These are phyloP conservation scores for Phytomonas francai DNA, from an alignment of 208 protist species.

Conservation along the genomic window DNA sequence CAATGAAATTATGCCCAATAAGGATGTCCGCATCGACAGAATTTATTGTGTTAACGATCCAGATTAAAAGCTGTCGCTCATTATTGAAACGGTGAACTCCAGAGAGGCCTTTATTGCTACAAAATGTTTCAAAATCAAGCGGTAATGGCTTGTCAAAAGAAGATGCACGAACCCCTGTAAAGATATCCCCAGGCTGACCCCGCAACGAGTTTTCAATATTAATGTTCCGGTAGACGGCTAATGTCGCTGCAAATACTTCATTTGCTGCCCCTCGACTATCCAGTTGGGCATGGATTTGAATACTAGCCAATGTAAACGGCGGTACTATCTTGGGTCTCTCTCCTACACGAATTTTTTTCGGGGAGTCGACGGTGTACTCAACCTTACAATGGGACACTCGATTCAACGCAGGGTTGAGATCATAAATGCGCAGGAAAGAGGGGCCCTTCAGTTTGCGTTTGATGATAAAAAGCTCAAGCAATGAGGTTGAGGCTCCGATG, in stretches of 20 bases:
- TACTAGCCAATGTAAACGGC: constrained; percentile 74
- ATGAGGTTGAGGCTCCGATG: constrained; percentile 75
- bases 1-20: constrained; percentile 97
- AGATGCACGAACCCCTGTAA: constrained; percentile 55
- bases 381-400: constrained; percentile 79
- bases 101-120: constrained; percentile 52
- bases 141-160: constrained; percentile 34
- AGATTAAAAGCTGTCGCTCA: constrained; percentile 75
- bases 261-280: constrained; percentile 60
- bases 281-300: constrained; percentile 87
- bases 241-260: constrained; percentile 88
- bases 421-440: constrained; percentile 72
- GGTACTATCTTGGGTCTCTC: constrained; percentile 17
- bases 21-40: constrained; percentile 93
- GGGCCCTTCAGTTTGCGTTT: constrained; percentile 93
- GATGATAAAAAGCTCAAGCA: constrained; percentile 92
- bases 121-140: constrained; percentile 74
- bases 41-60: constrained; percentile 66
- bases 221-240: constrained; percentile 75
- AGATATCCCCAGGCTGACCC: constrained; percentile 28
- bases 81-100: constrained; percentile 49
- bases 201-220: constrained; percentile 54
- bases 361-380: constrained; percentile 69
- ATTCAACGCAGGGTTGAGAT: constrained; percentile 20
- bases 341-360: constrained; percentile 53